Evolutionary conservation across 31 red algal genomes (phyloP), one percentile per base, ranked within the genome.

Genomic region (Porphyra umbilicalis): DNA sequence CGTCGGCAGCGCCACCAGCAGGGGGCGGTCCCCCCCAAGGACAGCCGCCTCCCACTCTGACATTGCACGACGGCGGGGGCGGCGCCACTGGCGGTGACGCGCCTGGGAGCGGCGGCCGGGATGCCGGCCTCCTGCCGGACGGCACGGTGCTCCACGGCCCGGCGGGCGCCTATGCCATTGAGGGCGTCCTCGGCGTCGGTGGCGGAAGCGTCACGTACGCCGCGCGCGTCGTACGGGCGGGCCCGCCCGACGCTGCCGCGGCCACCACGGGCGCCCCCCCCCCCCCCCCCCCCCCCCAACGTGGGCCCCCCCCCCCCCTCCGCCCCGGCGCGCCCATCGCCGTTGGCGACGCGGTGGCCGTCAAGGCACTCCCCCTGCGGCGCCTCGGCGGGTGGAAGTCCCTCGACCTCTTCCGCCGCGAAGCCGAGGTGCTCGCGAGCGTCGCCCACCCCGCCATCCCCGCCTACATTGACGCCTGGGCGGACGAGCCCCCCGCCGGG

Each of bases 321-420:
- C 57, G 57, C 25, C 57, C 57, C 20, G 57, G 57, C 25, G 57
- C 57, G 3, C 25, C 57, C 25, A 25, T 16, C 25, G 57, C 57
- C 20, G 57, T 71, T 8, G 57, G 57, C 57, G 0, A 13, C 25
- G 20, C 20, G 20, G 76, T 92, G 16, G 90, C 86, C 11, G 42
- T 92, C 46, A 92, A 92, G 83, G 90, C 81, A 6, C 80, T 92
- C 38, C 75, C 90, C 40, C 77, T 92, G 11, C 39, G 79, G 9
- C 67, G 85, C 6, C 36, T 92, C 35, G 32, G 32, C 6, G 75
- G 57, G 10, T 92, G 90, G 90, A 83, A 79, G 68, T 46, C 81
- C n/a, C 85, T 92, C 33, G 90, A 92, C 31, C 86, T 92, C 32
- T 92, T 92, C 75, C 36, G 83, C 67, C 82, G 90, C 78, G 90